These are phyloP conservation scores for Lichtheimia corymbifera DNA, from an alignment of 371 early-diverging fungal genomes.

Conservation along the genomic window DNA sequence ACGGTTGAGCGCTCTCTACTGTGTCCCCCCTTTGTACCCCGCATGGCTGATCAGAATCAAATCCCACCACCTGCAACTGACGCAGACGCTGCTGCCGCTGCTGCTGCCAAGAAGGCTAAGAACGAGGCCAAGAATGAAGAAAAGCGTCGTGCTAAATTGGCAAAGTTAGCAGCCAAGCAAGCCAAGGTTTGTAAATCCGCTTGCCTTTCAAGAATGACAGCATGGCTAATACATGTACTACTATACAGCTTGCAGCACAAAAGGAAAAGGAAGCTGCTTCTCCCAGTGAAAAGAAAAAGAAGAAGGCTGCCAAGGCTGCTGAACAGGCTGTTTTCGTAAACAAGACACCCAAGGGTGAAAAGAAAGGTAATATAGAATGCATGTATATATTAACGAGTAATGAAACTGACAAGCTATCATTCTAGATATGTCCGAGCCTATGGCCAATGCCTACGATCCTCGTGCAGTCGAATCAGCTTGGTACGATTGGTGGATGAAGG, in stretches of 20 bases:
- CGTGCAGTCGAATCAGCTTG: conserved; percentile 94
- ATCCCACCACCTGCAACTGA: conserved; percentile 5
- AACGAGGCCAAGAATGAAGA: conserved; percentile 89
- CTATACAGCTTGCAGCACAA: conserved; percentile 49
- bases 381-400: background rate
- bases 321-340: conserved; percentile 69
- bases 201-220: background rate
- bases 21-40: too few species aligned
- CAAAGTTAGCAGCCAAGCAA: conserved; percentile 93
- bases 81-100: conserved; percentile 27
- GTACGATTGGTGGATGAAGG: conserved; percentile 94
- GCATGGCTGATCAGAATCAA: conserved; percentile 2
- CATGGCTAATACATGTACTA: background rate
- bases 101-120: conserved; percentile 60
- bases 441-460: conserved; percentile 91
- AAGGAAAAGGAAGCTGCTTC: conserved; percentile 37
- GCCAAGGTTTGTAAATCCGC: conserved; percentile 39
- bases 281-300: conserved; percentile 62
- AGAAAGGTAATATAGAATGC: conserved; percentile 65
- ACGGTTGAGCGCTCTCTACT: too few species aligned
- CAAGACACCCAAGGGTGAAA: conserved; percentile 88
- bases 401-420: background rate
- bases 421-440: conserved; percentile 76
- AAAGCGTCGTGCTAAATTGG: conserved; percentile 89
- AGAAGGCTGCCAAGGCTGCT: conserved; percentile 55